Conservation (phyloP, 495 filamentous ascomycete genomes). For the Podospora bellae-mahoneyi region DNA sequence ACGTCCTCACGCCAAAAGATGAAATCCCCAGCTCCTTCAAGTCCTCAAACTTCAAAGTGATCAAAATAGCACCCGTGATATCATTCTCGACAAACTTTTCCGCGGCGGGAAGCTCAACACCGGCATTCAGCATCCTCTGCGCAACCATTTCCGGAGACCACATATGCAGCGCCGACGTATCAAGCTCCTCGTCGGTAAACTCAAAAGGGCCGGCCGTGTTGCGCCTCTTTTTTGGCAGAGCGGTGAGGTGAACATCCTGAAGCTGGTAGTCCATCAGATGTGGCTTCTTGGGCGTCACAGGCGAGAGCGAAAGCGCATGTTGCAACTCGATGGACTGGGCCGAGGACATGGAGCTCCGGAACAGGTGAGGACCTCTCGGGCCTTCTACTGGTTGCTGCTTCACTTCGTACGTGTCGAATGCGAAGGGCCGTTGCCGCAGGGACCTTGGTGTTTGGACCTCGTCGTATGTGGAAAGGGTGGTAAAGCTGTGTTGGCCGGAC, state of each 20-base stretch:
- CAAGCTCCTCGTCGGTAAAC: constrained; percentile 53
- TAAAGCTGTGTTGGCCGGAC: constrained; percentile 63
- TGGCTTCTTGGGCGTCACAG: constrained; percentile 49
- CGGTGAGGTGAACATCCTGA: constrained; percentile 33
- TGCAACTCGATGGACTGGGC: constrained; percentile 53
- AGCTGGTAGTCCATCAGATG: constrained; percentile 36
- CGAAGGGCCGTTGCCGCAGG: constrained; percentile 32
- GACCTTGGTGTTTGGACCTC: constrained; percentile 68
- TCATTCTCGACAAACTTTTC: constrained; percentile 86
- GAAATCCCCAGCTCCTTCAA: constrained; percentile 88
- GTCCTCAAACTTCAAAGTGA: constrained; percentile 84
- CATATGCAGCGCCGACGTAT: constrained; percentile 52
- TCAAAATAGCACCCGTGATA: constrained; percentile 78
- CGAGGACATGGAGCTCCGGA: constrained; percentile 57
- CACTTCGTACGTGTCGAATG: constrained; percentile 29
- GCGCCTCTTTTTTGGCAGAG: constrained; percentile 31
- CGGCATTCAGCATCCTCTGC: constrained; percentile 69
- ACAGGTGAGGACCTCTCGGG: constrained; percentile 84
- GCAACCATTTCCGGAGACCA: constrained; percentile 78
- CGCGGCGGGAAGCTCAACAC: constrained; percentile 68
- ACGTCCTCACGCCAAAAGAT: constrained; percentile 89
- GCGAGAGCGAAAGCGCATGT: constrained; percentile 63
- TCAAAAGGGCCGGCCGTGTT: constrained; percentile 40
- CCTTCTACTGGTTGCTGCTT: constrained; percentile 63
- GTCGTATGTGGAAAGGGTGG: constrained; percentile 72